Evolutionary conservation across 2,329 filamentous ascomycete genomes (phyloP).

Genomic region (Aureobasidium sp.): DNA sequence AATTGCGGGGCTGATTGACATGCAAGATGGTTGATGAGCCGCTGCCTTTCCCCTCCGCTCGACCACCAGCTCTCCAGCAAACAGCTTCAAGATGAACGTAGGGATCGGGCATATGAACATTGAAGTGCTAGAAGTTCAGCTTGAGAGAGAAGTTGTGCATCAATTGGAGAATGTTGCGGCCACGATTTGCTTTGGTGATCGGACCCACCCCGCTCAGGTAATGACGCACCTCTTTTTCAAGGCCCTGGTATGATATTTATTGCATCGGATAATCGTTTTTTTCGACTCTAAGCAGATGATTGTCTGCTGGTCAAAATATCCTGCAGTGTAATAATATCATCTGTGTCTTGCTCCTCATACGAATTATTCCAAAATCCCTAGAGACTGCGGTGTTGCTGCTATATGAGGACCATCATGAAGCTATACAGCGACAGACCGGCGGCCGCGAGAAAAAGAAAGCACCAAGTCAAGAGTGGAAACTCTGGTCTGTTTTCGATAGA

Average conservation of each 20-base stretch:
- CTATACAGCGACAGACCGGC: too few species aligned
- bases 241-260: not conserved
- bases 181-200: not conserved
- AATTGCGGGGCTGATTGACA: slow-evolving; percentile 2
- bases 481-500: too few species aligned
- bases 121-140: not conserved
- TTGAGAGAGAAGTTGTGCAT: not conserved
- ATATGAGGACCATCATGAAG: too few species aligned
- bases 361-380: not conserved
- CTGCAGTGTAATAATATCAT: too few species aligned
- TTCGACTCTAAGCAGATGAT: not conserved
- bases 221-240: not conserved
- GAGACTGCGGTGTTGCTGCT: too few species aligned
- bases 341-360: not conserved
- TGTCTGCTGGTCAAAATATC: not conserved
- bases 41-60: not conserved
- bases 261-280: not conserved
- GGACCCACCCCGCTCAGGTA: not conserved
- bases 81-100: not conserved
- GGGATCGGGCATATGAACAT: not conserved
- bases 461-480: too few species aligned
- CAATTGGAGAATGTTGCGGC: not conserved
- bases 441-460: too few species aligned
- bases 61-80: not conserved
- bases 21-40: not conserved